A percentile compares a stretch with the other conserved stretches of the same genome.
Conservation (phyloP, 805 yeast genomes). For the Myxozyma nipponensis region DNA sequence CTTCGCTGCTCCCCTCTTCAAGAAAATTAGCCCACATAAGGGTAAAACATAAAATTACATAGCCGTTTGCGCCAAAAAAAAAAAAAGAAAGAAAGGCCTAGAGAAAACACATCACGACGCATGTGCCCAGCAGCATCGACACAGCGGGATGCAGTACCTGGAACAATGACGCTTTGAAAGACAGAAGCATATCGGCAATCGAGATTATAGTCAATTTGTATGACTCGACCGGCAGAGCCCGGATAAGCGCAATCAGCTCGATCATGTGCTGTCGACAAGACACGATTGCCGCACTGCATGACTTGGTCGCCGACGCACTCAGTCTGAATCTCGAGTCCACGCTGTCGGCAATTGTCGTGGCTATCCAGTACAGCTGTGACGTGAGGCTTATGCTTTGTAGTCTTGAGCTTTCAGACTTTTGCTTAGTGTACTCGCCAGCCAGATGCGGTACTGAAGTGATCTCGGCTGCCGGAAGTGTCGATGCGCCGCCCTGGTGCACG, state of each 20-base stretch:
- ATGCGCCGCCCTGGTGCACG: too few relatives aligned
- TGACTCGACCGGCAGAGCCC: too few relatives aligned
- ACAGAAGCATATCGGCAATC: not conserved
- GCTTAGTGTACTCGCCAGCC: not conserved
- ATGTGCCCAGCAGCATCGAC: slow-evolving; percentile 10
- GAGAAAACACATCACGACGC: slow-evolving; percentile 16
- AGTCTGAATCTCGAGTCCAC: not conserved
- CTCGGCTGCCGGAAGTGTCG: not conserved
- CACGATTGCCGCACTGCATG: not conserved
- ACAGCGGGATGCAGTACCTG: slow-evolving; percentile 3
- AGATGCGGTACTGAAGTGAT: not conserved
- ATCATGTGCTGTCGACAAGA: not conserved
- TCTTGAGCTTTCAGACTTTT: too few relatives aligned
- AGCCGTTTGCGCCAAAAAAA: too few relatives aligned
- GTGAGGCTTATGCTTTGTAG: too few relatives aligned
- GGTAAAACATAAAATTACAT: too few relatives aligned
- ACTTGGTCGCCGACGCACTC: not conserved
- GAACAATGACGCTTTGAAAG: not conserved
- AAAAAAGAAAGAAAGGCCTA: too few relatives aligned
- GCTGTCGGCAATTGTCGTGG: not conserved
- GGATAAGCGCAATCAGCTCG: not conserved
- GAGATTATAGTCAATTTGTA: not conserved
- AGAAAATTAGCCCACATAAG: too few relatives aligned
- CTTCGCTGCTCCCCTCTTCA: too few relatives aligned
- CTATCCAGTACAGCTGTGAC: not conserved